These are phyloP conservation scores for Colletotrichum orchidophilum DNA, from an alignment of 2,329 filamentous ascomycete genomes.

Conservation along the genomic window DNA sequence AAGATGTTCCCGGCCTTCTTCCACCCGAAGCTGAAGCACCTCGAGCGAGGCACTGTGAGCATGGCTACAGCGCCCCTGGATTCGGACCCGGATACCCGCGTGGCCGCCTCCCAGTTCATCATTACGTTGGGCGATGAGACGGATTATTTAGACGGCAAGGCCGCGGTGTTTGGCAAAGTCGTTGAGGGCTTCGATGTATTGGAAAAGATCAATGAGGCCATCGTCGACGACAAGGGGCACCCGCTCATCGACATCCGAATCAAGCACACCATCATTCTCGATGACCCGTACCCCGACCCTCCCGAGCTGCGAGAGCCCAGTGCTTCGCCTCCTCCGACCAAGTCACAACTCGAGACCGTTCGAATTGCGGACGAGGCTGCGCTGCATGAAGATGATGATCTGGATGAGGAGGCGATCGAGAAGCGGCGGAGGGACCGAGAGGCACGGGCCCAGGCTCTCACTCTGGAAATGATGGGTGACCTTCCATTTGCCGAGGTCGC, in stretches of 20 bases:
- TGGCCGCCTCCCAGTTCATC: constrained; percentile 93
- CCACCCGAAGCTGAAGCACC: constrained; percentile 87
- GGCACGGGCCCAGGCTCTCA: constrained; percentile 91
- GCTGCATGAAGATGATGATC: constrained; percentile 74
- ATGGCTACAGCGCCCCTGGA: constrained; percentile 90
- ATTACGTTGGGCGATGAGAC: constrained; percentile 90
- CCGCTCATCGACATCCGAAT: constrained; percentile 95
- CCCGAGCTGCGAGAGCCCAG: constrained; percentile 78
- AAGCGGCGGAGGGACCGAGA: constrained; percentile 86
- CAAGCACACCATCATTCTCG: constrained; percentile 89
- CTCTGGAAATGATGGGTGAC: constrained; percentile 97
- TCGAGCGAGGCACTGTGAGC: constrained; percentile 90
- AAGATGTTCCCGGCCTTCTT: constrained; percentile 87
- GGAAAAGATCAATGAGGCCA: constrained; percentile 91
- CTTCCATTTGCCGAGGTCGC: constrained; percentile 97
- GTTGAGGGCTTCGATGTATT: constrained; percentile 95
- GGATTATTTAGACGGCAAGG: constrained; percentile 90
- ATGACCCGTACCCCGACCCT: constrained; percentile 92
- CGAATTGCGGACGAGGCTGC: constrained; percentile 91
- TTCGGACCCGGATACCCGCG: constrained; percentile 79
- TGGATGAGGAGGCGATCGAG: constrained; percentile 83
- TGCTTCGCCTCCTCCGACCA: constrained; percentile 81
- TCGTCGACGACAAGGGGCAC: constrained; percentile 85
- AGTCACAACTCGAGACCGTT: constrained; percentile 88
- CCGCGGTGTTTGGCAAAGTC: constrained; percentile 93